Evolutionary conservation across 441 rosid species (phyloP).

Genomic region (Macaranga tanarius): DNA sequence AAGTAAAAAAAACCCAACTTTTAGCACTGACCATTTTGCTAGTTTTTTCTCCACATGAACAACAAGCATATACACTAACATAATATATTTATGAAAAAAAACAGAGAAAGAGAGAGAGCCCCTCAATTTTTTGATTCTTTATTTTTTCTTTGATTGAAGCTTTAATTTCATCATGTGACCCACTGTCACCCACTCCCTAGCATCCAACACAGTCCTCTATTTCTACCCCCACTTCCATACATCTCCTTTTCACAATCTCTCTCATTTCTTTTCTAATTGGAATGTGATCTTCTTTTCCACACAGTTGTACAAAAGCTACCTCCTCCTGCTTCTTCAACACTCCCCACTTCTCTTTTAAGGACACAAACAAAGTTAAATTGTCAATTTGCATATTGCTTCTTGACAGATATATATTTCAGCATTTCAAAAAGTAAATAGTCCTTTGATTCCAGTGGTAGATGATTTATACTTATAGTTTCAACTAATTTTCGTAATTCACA

Average conservation of each 20-base stretch:
- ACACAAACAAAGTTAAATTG: neutral
- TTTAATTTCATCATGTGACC: constrained; percentile 31
- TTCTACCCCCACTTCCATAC: neutral
- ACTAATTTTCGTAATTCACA: no score
- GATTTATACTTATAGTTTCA: no score
- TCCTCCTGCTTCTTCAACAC: neutral
- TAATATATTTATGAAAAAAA: neutral
- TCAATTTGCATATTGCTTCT: neutral
- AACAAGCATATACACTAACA: neutral
- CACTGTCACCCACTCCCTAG: constrained; percentile 40
- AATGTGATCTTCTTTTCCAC: constrained; percentile 4
- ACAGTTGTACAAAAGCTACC: neutral
- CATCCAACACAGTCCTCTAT: constrained; percentile 22
- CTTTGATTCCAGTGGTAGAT: no score
- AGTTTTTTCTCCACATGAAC: neutral
- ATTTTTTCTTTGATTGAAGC: constrained; percentile 12
- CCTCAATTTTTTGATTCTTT: neutral
- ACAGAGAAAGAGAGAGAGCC: no score
- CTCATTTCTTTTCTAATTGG: neutral
- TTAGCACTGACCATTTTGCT: constrained; percentile 4
- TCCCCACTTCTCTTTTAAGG: neutral
- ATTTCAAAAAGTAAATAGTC: no score
- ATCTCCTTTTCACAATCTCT: constrained; percentile 15
- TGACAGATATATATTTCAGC: neutral
- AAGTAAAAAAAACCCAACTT: constrained; percentile 1